Conservation (phyloP, 306 rosid genomes). For the Prunus dulcis region DNA sequence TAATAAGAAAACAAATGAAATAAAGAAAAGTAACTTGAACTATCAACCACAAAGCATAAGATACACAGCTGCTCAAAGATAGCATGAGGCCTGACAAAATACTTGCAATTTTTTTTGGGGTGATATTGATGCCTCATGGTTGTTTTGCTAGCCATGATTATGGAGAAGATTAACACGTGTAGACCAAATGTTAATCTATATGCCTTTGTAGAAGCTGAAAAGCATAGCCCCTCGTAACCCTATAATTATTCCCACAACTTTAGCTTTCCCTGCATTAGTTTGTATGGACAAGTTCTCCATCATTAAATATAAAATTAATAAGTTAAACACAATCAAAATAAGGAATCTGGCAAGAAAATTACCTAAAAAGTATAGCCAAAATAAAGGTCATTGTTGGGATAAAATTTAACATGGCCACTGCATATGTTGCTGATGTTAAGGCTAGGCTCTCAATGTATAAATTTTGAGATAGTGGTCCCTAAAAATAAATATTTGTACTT, state of each 20-base stretch:
- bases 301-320: constrained; percentile 3
- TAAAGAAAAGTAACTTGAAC: not conserved
- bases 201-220: constrained; percentile 18
- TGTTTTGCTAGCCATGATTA: no score
- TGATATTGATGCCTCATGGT: not conserved
- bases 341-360: no score
- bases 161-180: no score
- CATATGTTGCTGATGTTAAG: constrained; percentile 13
- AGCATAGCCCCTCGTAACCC: not conserved
- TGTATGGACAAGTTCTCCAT: constrained; percentile 7
- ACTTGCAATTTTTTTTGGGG: not conserved
- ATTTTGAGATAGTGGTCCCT: constrained; percentile 8
- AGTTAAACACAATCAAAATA: no score
- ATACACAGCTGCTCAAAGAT: not conserved
- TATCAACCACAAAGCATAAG: constrained; percentile 12
- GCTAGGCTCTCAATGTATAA: constrained; percentile 18
- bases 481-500: no score
- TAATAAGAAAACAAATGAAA: no score
- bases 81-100: not conserved
- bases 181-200: not conserved
- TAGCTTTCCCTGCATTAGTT: constrained; percentile 1
- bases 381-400: not conserved
- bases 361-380: no score
- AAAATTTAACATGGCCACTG: constrained; percentile 6
- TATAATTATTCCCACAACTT: constrained; percentile 3